A percentile compares a stretch with the other conserved stretches of the same genome.
Evolutionary conservation across 2,329 filamentous ascomycete genomes (phyloP).

Genomic region (Fusarium sp.): DNA sequence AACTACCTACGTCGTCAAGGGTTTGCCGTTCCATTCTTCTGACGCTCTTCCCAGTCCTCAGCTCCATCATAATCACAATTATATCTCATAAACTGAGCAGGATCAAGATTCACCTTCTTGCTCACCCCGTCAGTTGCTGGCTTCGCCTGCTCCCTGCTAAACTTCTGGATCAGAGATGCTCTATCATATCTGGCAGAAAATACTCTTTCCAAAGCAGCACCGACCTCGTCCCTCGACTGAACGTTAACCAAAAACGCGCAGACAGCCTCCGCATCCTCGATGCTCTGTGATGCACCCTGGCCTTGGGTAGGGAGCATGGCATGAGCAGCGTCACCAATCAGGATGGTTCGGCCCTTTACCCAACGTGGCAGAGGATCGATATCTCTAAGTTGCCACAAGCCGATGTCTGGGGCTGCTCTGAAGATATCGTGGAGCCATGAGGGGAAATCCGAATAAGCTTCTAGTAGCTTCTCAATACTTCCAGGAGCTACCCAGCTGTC

Average conservation of each 20-base stretch:
- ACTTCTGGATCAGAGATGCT: conserved; percentile 31
- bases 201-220: neutral
- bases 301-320: conserved; percentile 16
- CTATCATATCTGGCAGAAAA: conserved; percentile 21
- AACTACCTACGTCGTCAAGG: neutral
- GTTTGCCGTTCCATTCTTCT: conserved; percentile 4
- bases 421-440: conserved; percentile 9
- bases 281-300: conserved; percentile 11
- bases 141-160: conserved; percentile 33
- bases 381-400: conserved; percentile 11
- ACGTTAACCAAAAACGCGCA: neutral
- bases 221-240: neutral
- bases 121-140: conserved; percentile 26
- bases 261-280: conserved; percentile 9
- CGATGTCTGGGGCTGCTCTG: neutral
- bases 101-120: conserved; percentile 30
- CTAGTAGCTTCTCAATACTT: conserved; percentile 26
- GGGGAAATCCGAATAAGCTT: conserved; percentile 26
- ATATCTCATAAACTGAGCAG: conserved; percentile 34
- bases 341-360: conserved; percentile 8
- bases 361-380: conserved; percentile 7
- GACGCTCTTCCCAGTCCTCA: conserved; percentile 30
- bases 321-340: conserved; percentile 10
- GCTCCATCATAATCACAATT: conserved; percentile 36
- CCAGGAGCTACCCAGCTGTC: conserved; percentile 36